These are phyloP conservation scores for Ogataea paradorogensis DNA, from an alignment of 805 yeast species.

Conservation along the genomic window DNA sequence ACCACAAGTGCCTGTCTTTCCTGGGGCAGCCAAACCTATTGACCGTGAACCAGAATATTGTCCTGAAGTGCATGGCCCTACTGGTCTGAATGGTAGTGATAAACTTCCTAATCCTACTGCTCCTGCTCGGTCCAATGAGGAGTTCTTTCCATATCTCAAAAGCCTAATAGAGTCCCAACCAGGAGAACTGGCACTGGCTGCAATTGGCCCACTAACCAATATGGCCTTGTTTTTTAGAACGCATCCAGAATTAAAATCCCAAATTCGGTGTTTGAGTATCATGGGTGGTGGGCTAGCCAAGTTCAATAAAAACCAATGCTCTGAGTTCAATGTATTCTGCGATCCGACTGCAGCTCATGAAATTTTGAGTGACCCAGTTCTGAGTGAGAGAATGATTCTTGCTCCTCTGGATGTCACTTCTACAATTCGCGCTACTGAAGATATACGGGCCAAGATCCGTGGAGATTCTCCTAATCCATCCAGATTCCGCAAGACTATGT, in stretches of 20 bases:
- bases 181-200: constrained; percentile 57
- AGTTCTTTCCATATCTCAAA: constrained; percentile 27
- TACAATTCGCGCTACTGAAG: constrained; percentile 50
- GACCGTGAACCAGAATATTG: constrained; percentile 49
- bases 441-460: constrained; percentile 39
- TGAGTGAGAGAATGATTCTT: constrained; percentile 50
- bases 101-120: constrained; percentile 50
- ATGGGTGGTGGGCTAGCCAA: constrained; percentile 69
- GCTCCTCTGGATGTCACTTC: constrained; percentile 72
- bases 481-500: constrained; percentile 50
- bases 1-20: constrained; percentile 58
- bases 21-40: constrained; percentile 63
- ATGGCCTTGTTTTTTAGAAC: constrained; percentile 51
- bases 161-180: constrained; percentile 30
- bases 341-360: constrained; percentile 75
- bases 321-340: constrained; percentile 73
- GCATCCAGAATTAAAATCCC: constrained; percentile 51
- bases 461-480: constrained; percentile 33
- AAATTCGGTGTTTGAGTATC: constrained; percentile 54
- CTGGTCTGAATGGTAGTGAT: constrained; percentile 76
- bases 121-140: constrained; percentile 14
- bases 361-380: constrained; percentile 45
- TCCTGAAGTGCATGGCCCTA: constrained; percentile 64
- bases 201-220: constrained; percentile 79
- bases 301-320: constrained; percentile 35